These are phyloP conservation scores for Eutrema yunnanense DNA, from an alignment of 345 rosid genomes.

Conservation along the genomic window DNA sequence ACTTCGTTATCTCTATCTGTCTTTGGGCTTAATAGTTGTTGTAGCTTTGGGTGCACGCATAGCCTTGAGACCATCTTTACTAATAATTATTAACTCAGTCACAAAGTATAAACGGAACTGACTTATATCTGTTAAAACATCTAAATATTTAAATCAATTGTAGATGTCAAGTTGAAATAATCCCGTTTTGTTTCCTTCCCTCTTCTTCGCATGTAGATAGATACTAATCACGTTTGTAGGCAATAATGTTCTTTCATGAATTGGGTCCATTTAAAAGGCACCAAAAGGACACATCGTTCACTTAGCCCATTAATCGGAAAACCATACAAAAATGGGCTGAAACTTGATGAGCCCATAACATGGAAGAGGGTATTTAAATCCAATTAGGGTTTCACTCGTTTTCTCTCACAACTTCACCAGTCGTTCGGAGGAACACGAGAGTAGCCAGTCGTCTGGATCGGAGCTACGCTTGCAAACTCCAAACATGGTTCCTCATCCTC, in stretches of 20 bases:
- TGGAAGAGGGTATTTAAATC: constrained; percentile 13
- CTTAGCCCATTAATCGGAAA: neutral
- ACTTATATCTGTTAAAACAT: too few relatives aligned
- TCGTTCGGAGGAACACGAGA: neutral
- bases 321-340: constrained; percentile 4
- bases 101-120: too few relatives aligned
- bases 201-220: too few relatives aligned
- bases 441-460: neutral
- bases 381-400: constrained; percentile 12
- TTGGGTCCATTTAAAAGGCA: neutral
- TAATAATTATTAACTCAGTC: too few relatives aligned
- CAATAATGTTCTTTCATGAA: neutral
- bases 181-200: too few relatives aligned
- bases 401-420: constrained; percentile 7
- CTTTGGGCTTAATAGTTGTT: too few relatives aligned
- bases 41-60: too few relatives aligned
- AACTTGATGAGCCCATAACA: neutral
- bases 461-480: neutral
- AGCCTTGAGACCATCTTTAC: too few relatives aligned
- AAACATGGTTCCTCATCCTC: constrained; percentile 16
- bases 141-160: too few relatives aligned
- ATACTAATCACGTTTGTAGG: too few relatives aligned
- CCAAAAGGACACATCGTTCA: neutral
- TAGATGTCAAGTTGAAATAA: too few relatives aligned
- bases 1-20: neutral